A percentile compares a stretch with the other conserved stretches of the same genome.
phyloP scores from a whole-genome alignment of 163 green algal species.

The Scenedesmus sp. region DNA sequence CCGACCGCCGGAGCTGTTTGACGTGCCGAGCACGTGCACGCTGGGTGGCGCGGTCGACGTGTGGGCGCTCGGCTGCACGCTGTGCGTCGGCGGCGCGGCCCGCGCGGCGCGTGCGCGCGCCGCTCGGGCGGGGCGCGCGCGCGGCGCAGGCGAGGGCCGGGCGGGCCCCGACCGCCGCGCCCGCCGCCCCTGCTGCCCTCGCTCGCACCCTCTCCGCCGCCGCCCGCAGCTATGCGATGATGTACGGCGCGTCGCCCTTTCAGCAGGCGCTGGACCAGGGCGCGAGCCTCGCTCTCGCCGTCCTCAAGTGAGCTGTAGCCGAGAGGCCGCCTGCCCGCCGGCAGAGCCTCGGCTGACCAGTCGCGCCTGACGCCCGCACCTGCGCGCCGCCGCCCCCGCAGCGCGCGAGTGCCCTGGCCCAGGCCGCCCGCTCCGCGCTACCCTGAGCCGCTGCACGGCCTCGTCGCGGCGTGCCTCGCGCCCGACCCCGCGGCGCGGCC shows the following conservation, averaged over 20 bases:
- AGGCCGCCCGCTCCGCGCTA: conserved; percentile 7
- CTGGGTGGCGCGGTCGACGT: conserved; percentile 86
- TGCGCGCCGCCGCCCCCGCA: not conserved
- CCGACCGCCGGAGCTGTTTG: conserved; percentile 93
- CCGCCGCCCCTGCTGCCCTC: not conserved
- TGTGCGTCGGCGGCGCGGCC: conserved; percentile 64
- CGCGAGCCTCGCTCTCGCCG: conserved; percentile 34
- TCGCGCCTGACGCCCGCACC: not conserved
- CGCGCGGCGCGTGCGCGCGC: too few relatives aligned
- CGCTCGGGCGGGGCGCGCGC: too few relatives aligned
- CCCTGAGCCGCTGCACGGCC: conserved; percentile 28
- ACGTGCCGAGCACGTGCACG: conserved; percentile 73
- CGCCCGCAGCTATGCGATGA: conserved; percentile 71
- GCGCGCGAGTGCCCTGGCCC: conserved; percentile 44
- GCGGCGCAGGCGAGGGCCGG: too few relatives aligned
- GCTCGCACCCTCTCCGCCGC: not conserved
- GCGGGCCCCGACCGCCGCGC: too few relatives aligned
- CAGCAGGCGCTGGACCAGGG: conserved; percentile 74
- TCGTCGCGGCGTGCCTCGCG: conserved; percentile 24
- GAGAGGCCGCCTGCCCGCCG: not conserved
- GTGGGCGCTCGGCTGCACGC: conserved; percentile 88
- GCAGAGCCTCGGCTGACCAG: not conserved
- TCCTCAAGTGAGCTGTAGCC: conserved; percentile 32
- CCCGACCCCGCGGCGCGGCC: conserved; percentile 8
- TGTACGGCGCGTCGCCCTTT: conserved; percentile 89